A percentile compares a stretch with the other conserved stretches of the same genome.
These are phyloP conservation scores for Chamaecyparis obtusa DNA, from an alignment of 75 land plant genomes.

Conservation along the genomic window DNA sequence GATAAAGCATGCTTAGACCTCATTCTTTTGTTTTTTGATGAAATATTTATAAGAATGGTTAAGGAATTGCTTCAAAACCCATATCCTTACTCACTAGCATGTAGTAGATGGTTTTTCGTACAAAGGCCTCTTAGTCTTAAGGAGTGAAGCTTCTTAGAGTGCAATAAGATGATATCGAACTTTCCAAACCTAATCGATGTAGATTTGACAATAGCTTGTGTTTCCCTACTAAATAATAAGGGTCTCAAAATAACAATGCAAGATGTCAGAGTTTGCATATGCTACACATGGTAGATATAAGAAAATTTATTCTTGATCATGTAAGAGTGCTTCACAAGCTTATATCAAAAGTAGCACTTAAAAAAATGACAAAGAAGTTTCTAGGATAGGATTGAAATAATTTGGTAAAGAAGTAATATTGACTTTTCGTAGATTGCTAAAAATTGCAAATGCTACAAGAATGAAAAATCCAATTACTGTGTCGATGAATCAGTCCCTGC, in stretches of 20 bases:
- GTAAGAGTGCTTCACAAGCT: background rate
- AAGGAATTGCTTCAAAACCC: slow-evolving; percentile 13
- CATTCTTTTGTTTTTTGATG: slow-evolving; percentile 24
- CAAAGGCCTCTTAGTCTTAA: slow-evolving; percentile 26
- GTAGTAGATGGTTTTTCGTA: slow-evolving; percentile 37
- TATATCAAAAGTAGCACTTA: background rate
- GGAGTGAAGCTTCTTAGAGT: slow-evolving; percentile 41
- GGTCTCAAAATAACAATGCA: slow-evolving; percentile 32
- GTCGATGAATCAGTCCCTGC: too few relatives aligned
- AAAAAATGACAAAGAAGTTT: background rate
- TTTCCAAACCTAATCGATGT: slow-evolving; percentile 37
- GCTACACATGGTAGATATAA: slow-evolving; percentile 28
- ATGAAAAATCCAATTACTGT: too few relatives aligned
- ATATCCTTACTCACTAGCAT: slow-evolving; percentile 36
- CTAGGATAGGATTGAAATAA: slow-evolving; percentile 8
- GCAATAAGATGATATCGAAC: slow-evolving; percentile 21
- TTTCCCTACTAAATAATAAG: slow-evolving; percentile 20
- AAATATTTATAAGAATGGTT: slow-evolving; percentile 22
- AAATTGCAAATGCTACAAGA: too few relatives aligned
- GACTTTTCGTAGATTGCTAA: slow-evolving; percentile 23
- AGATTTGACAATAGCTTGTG: slow-evolving; percentile 25
- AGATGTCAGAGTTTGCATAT: slow-evolving; percentile 26
- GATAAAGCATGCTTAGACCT: slow-evolving; percentile 16
- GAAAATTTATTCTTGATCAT: slow-evolving; percentile 4
- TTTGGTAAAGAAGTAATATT: background rate